phyloP scores from a whole-genome alignment of 805 yeast species.

The Debaryomyces tyrocola region DNA sequence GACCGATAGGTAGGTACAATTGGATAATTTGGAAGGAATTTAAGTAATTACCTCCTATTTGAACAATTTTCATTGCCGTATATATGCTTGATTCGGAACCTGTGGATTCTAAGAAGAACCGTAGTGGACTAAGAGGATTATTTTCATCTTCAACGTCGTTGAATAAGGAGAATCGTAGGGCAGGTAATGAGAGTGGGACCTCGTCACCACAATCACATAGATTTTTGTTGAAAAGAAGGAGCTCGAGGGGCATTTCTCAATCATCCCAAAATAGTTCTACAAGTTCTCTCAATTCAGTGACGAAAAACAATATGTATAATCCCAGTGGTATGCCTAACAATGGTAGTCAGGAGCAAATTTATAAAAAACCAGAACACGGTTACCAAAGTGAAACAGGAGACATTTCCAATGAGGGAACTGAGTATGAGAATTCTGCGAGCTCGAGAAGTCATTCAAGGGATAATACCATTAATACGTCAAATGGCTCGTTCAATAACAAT shows the following conservation, averaged over 20 bases:
- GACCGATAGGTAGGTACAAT: no score
- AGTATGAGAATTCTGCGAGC: background rate
- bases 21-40: no score
- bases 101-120: background rate
- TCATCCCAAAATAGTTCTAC: conserved; percentile 24
- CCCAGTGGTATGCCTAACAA: no score
- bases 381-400: background rate
- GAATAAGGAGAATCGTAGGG: background rate
- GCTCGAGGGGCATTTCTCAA: conserved; percentile 18
- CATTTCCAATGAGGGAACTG: background rate
- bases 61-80: no score
- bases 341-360: background rate
- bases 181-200: conserved; percentile 2
- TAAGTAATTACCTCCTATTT: no score
- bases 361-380: background rate
- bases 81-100: no score
- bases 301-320: background rate
- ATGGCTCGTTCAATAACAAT: background rate
- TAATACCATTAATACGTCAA: background rate
- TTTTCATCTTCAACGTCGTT: background rate
- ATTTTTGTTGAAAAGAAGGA: conserved; percentile 21
- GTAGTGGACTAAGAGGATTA: conserved; percentile 1
- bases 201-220: conserved; percentile 18
- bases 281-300: conserved; percentile 17
- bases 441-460: background rate